phyloP scores from a whole-genome alignment of 2,329 filamentous ascomycete genomes.

The Exophiala alcalophila region DNA sequence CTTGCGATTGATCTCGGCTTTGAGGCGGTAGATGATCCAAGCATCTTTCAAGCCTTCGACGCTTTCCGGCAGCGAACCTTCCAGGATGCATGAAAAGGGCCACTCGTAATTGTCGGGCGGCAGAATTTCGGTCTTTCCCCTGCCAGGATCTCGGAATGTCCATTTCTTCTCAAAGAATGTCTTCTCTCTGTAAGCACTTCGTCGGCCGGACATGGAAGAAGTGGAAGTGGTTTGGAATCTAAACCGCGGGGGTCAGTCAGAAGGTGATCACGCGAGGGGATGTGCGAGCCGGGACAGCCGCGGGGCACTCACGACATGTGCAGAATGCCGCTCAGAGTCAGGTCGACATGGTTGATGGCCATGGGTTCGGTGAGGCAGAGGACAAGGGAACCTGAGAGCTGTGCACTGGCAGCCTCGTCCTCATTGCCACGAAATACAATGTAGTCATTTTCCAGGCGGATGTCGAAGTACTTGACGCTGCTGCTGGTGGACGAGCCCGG shows the following conservation, averaged over 20 bases:
- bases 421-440: conserved; percentile 74
- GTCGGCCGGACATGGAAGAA: conserved; percentile 32
- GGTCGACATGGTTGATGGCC: conserved; percentile 68
- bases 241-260: conserved; percentile 13
- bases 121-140: conserved; percentile 54
- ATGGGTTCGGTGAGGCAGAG: conserved; percentile 68
- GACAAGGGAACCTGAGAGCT: conserved; percentile 70
- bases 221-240: conserved; percentile 31
- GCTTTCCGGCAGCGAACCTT: conserved; percentile 71
- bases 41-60: conserved; percentile 85
- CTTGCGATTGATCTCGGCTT: conserved; percentile 86
- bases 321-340: conserved; percentile 68
- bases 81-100: conserved; percentile 72
- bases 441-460: conserved; percentile 70
- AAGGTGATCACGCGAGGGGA: conserved; percentile 17
- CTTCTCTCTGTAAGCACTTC: conserved; percentile 36
- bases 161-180: conserved; percentile 67
- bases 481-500: conserved; percentile 38
- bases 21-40: conserved; percentile 84
- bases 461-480: conserved; percentile 50
- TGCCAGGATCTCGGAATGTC: conserved; percentile 60
- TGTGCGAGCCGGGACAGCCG: conserved; percentile 7
- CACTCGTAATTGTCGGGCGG: conserved; percentile 78
- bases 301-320: conserved; percentile 60
- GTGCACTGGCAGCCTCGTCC: conserved; percentile 71